Percentiles rank a stretch among this genome's conserved stretches.
These are phyloP conservation scores for Heliamphora exappendiculata DNA, from an alignment of 148 eudicot species.

Conservation along the genomic window DNA sequence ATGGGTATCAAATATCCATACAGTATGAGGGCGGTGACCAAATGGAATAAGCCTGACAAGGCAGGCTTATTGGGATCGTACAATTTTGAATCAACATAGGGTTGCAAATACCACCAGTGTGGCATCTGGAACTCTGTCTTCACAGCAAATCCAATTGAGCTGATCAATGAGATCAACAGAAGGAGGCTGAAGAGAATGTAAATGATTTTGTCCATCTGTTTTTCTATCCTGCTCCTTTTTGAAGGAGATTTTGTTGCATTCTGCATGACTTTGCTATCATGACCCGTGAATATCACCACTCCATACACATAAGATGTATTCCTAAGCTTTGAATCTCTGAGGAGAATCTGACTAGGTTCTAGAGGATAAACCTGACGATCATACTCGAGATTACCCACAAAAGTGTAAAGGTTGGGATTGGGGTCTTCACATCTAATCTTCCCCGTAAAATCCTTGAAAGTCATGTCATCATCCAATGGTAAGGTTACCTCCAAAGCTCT, in stretches of 20 bases:
- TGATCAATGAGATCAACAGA: constrained; percentile 71
- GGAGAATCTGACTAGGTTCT: constrained; percentile 82
- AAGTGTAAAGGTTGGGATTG: constrained; percentile 75
- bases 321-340: constrained; percentile 89
- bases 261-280: constrained; percentile 94
- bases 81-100: constrained; percentile 28
- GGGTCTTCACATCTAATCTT: constrained; percentile 80
- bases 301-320: constrained; percentile 79
- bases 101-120: constrained; percentile 70
- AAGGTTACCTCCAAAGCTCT: constrained; percentile 73
- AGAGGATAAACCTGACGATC: constrained; percentile 71
- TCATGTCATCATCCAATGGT: constrained; percentile 51
- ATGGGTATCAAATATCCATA: constrained; percentile 93
- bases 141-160: constrained; percentile 70
- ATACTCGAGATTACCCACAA: constrained; percentile 88
- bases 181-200: constrained; percentile 74
- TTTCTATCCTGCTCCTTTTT: constrained; percentile 77
- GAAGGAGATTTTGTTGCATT: constrained; percentile 85
- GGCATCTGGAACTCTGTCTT: constrained; percentile 54
- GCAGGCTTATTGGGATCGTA: constrained; percentile 48
- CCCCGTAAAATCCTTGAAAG: constrained; percentile 56
- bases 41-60: constrained; percentile 61
- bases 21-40: constrained; percentile 78
- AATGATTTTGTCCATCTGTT: constrained; percentile 83
- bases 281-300: constrained; percentile 86